Percentiles rank a stretch among this genome's conserved stretches.
phyloP scores from a whole-genome alignment of 2,329 filamentous ascomycete genomes.

The Penicillium sp. region DNA sequence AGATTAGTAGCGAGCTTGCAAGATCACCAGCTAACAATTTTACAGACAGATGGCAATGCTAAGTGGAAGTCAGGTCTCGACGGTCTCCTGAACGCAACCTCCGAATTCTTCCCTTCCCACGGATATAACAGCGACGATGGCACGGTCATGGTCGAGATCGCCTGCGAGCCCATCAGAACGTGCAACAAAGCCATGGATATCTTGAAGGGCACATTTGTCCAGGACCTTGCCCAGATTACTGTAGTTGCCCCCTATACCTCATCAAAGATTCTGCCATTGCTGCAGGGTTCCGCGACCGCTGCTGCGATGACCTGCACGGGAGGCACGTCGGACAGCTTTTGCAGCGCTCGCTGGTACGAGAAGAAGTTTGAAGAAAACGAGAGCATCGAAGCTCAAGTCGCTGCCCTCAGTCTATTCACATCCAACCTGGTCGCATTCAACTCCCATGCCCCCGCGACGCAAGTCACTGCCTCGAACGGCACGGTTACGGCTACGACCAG shows the following conservation, averaged over 20 bases:
- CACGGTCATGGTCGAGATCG: conserved; percentile 67
- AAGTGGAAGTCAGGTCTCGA: conserved; percentile 64
- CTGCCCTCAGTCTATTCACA: conserved; percentile 19
- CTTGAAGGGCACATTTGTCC: conserved; percentile 72
- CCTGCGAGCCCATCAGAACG: conserved; percentile 64
- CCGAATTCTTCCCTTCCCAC: conserved; percentile 57
- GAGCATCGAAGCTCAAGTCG: conserved; percentile 15
- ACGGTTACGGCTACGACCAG: background rate
- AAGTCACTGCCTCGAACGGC: conserved; percentile 7
- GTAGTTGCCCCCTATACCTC: conserved; percentile 66
- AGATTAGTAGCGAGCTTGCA: background rate
- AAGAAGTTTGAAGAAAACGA: conserved; percentile 12
- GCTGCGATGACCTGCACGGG: conserved; percentile 68
- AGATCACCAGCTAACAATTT: background rate
- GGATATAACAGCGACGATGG: conserved; percentile 46
- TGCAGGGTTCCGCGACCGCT: conserved; percentile 63
- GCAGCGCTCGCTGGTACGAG: conserved; percentile 21
- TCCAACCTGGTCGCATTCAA: conserved; percentile 23
- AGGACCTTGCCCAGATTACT: conserved; percentile 66
- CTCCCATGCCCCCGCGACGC: background rate
- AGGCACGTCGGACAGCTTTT: conserved; percentile 11
- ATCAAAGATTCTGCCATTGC: conserved; percentile 61
- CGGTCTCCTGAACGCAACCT: conserved; percentile 58
- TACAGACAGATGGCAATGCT: conserved; percentile 40
- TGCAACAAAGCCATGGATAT: conserved; percentile 72